A percentile compares a stretch with the other conserved stretches of the same genome.
These are phyloP conservation scores for Nidula microcarpa DNA, from an alignment of 768 basidiomycete genomes.

Conservation along the genomic window DNA sequence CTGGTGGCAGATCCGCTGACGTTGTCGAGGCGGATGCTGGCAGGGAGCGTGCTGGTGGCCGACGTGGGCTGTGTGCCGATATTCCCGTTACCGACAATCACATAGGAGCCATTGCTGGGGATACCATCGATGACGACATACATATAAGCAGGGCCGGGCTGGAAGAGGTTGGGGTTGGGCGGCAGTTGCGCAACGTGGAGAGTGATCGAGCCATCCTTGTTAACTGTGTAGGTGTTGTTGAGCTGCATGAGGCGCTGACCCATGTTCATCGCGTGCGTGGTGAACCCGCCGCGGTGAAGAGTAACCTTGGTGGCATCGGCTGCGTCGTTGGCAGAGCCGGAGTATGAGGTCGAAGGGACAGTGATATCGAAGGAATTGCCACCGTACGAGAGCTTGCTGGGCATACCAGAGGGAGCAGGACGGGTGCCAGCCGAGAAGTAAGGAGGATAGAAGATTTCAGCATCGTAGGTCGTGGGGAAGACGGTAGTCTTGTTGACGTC, in stretches of 20 bases:
- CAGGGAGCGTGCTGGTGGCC: constrained; percentile 42
- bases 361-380: constrained; percentile 76
- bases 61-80: constrained; percentile 67
- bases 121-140: constrained; percentile 84
- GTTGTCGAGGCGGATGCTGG: constrained; percentile 38
- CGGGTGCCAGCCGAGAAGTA: constrained; percentile 74
- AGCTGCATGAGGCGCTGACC: constrained; percentile 80
- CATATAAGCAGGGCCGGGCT: constrained; percentile 83
- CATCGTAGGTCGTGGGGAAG: constrained; percentile 76
- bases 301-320: constrained; percentile 74
- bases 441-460: constrained; percentile 88
- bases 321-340: constrained; percentile 63
- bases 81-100: constrained; percentile 77
- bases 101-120: constrained; percentile 73
- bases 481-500: constrained; percentile 65
- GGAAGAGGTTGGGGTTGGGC: constrained; percentile 81
- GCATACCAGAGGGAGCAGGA: constrained; percentile 68
- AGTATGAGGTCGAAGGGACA: constrained; percentile 63
- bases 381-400: constrained; percentile 78
- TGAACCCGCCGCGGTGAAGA: constrained; percentile 80
- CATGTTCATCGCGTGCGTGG: constrained; percentile 88
- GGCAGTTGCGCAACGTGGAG: constrained; percentile 82
- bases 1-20: constrained; percentile 29
- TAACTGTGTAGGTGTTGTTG: constrained; percentile 81
- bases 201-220: constrained; percentile 70